Base-by-base conservation (phyloP, 2,329 filamentous ascomycete genomes). In the Cercospora janseana region DNA sequence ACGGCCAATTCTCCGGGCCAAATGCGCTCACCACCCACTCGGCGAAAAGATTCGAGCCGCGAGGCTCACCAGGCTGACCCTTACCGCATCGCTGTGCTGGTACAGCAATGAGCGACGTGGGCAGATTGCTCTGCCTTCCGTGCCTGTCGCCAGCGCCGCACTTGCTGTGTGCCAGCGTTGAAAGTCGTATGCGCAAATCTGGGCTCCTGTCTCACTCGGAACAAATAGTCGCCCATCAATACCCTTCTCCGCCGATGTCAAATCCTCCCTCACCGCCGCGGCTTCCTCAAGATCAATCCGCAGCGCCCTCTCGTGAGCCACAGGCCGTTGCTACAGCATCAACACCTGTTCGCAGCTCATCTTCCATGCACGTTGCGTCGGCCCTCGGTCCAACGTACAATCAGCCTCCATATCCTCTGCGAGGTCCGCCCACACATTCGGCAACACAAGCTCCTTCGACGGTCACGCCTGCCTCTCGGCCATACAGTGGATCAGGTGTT, bases 191-290 rank as follows among this genome's bases (percentile, higher is more conserved):
- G 46, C 51, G 58, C 41, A 59, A 57, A 55, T 23, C 53, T 29
- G 37, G 43, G 47, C 41, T 40, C 28, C 32, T 35, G 32, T 31
- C 51, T 29, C 38, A 37, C 31, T 34, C 35, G 38, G 28, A 34
- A 38, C 38, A 46, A 34, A 40, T 23, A 26, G 43, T 41, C 41
- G 55, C 55, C 48, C 26, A 50, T 31, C 45, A 46, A 24, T 76
- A 75, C 64, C 73, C 72, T 52, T 76, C 73, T 60, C 73, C 74
- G 65, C 74, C 74, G 66, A 77, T 77, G 74, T 76, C 74, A 68
- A 72, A 71, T 66, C 69, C 73, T 60, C 71, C 72, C 50, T 75
- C 73, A 54, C 71, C 73, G 57, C 53, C 50, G 35, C 51, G 50
- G 47, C 46, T 46, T 47, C 38, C 52, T 56, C 50, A 34, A 48